Conservation (phyloP, 495 filamentous ascomycete species). For the Aspergillus carlsbadensis region DNA sequence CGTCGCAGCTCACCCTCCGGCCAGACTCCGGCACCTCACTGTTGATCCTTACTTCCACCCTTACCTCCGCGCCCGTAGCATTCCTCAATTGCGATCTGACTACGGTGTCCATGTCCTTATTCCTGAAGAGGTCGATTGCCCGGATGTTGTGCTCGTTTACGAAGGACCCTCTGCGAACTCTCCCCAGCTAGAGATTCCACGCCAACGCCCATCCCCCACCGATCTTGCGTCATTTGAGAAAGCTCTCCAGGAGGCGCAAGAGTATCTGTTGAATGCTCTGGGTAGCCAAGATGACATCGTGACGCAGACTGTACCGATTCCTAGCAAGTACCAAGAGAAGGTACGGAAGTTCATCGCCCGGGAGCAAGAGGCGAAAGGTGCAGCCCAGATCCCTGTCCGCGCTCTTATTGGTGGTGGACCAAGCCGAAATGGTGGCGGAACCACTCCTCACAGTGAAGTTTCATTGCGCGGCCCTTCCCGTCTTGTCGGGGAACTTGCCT, state of each 20-base stretch:
- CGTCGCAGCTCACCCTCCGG: constrained; percentile 75
- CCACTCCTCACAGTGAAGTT: constrained; percentile 41
- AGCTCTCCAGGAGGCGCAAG: constrained; percentile 67
- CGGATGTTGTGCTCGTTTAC: constrained; percentile 79
- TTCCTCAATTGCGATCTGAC: constrained; percentile 62
- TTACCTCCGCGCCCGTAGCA: constrained; percentile 64
- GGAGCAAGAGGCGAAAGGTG: constrained; percentile 66
- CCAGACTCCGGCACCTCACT: constrained; percentile 63
- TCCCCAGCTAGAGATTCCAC: constrained; percentile 66
- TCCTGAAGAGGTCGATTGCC: constrained; percentile 61
- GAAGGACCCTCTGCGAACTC: constrained; percentile 62
- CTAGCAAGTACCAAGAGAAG: constrained; percentile 79
- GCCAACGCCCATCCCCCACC: constrained; percentile 54
- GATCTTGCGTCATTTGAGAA: constrained; percentile 67
- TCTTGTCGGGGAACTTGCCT: constrained; percentile 65
- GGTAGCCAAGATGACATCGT: constrained; percentile 69
- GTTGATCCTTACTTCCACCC: constrained; percentile 88
- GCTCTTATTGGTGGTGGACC: constrained; percentile 51
- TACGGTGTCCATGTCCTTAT: constrained; percentile 79
- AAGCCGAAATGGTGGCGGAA: constrained; percentile 35
- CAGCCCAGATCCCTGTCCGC: constrained; percentile 70
- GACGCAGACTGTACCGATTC: constrained; percentile 63
- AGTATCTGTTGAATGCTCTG: constrained; percentile 67
- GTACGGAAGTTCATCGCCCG: constrained; percentile 71
- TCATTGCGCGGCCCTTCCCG: constrained; percentile 73